These are phyloP conservation scores for Sarocladiaceae sp. DNA, from an alignment of 2,329 filamentous ascomycete species.

Conservation along the genomic window DNA sequence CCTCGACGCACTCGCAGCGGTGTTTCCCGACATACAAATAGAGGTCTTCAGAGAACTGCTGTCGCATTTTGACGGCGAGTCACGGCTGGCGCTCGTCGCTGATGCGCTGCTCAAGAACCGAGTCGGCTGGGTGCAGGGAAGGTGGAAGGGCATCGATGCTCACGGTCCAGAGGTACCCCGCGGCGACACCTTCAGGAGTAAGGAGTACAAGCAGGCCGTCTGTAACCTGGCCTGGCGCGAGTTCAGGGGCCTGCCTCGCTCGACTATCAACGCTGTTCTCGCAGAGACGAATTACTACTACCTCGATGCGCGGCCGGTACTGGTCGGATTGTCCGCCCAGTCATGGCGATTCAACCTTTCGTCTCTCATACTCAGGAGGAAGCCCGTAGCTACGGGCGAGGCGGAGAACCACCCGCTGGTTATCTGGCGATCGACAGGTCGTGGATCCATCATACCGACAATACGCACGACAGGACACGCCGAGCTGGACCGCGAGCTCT, in stretches of 20 bases:
- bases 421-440: constrained; percentile 51
- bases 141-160: constrained; percentile 45
- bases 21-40: constrained; percentile 76
- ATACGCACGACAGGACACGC: constrained; percentile 60
- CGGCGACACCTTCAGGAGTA: constrained; percentile 61
- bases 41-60: constrained; percentile 82
- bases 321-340: constrained; percentile 62
- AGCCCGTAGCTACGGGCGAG: constrained; percentile 45
- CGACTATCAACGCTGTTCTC: constrained; percentile 70
- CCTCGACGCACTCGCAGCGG: constrained; percentile 60
- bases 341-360: constrained; percentile 74
- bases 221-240: constrained; percentile 64
- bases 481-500: constrained; percentile 58
- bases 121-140: constrained; percentile 62
- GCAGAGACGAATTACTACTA: constrained; percentile 79
- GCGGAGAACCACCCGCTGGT: constrained; percentile 57
- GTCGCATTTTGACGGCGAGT: constrained; percentile 66
- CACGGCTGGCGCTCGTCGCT: constrained; percentile 68
- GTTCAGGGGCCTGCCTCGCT: constrained; percentile 67
- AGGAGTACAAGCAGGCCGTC: constrained; percentile 62
- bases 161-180: constrained; percentile 34
- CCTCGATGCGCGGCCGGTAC: constrained; percentile 60
- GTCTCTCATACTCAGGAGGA: constrained; percentile 62
- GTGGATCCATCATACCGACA: constrained; percentile 51
- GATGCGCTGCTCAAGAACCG: constrained; percentile 70